phyloP scores from a whole-genome alignment of 495 filamentous ascomycete species.

The Daldinia childiae region DNA sequence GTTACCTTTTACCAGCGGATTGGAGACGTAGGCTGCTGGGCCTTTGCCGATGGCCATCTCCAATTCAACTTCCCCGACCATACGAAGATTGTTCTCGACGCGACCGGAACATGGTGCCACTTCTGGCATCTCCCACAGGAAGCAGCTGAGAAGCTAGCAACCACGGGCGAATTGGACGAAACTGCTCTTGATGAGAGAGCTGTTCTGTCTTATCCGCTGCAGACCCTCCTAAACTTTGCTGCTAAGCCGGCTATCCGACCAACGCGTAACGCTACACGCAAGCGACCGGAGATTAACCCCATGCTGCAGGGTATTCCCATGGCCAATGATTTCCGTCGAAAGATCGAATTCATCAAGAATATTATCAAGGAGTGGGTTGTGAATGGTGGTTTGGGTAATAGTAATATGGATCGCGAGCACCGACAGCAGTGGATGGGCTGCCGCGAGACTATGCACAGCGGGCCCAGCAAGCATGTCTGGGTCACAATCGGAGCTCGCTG shows the following conservation, averaged over 20 bases:
- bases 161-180: slow-evolving; percentile 70
- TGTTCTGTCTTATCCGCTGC: slow-evolving; percentile 67
- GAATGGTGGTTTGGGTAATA: slow-evolving; percentile 74
- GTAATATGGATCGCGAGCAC: slow-evolving; percentile 57
- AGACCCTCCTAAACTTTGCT: slow-evolving; percentile 66
- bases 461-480: slow-evolving; percentile 78
- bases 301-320: slow-evolving; percentile 69
- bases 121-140: slow-evolving; percentile 83
- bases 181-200: slow-evolving; percentile 69
- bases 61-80: slow-evolving; percentile 98
- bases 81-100: slow-evolving; percentile 86
- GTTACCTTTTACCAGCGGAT: slow-evolving; percentile 90
- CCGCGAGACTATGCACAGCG: slow-evolving; percentile 68
- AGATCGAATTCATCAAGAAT: slow-evolving; percentile 77
- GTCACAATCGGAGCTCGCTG: slow-evolving; percentile 80
- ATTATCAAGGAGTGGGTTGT: slow-evolving; percentile 77
- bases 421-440: slow-evolving; percentile 74
- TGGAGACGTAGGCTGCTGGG: slow-evolving; percentile 89
- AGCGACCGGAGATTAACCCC: slow-evolving; percentile 64
- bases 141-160: slow-evolving; percentile 69
- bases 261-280: slow-evolving; percentile 53
- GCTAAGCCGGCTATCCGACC: slow-evolving; percentile 57
- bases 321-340: slow-evolving; percentile 81
- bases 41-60: slow-evolving; percentile 85
- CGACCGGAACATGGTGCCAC: slow-evolving; percentile 78